These are phyloP conservation scores for Tarenaya hassleriana DNA, from an alignment of 345 rosid species.

Conservation along the genomic window DNA sequence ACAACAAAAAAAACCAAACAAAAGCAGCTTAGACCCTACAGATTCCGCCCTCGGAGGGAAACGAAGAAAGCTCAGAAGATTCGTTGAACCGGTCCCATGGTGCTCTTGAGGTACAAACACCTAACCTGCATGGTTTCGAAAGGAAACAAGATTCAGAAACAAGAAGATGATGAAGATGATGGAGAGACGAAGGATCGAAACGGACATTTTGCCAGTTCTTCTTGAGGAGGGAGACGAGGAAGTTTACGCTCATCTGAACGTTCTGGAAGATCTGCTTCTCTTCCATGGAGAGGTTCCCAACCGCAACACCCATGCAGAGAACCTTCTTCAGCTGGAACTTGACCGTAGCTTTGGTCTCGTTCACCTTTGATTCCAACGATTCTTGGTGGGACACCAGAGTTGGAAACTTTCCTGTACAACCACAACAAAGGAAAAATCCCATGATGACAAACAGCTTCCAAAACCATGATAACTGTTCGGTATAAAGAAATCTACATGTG, in stretches of 20 bases:
- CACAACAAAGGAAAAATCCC: not conserved
- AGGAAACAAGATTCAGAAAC: not conserved
- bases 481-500: no score
- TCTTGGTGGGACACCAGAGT: constrained; percentile 58
- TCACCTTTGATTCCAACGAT: constrained; percentile 49
- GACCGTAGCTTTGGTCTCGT: constrained; percentile 53
- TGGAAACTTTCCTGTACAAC: constrained; percentile 51
- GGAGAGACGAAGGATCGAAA: not conserved
- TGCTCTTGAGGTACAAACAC: constrained; percentile 50
- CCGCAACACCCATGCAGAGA: constrained; percentile 64
- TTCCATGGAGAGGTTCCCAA: constrained; percentile 52
- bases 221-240: constrained; percentile 55
- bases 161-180: not conserved
- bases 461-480: no score
- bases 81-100: constrained; percentile 47
- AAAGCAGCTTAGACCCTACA: no score
- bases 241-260: constrained; percentile 55
- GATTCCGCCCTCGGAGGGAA: no score
- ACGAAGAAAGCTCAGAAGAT: constrained; percentile 29
- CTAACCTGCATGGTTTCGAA: constrained; percentile 27
- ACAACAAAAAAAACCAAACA: no score
- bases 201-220: constrained; percentile 68
- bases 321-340: constrained; percentile 61
- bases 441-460: no score
- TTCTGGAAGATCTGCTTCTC: constrained; percentile 67